These are phyloP conservation scores for Hericium erinaceus DNA, from an alignment of 768 basidiomycete species.

Conservation along the genomic window DNA sequence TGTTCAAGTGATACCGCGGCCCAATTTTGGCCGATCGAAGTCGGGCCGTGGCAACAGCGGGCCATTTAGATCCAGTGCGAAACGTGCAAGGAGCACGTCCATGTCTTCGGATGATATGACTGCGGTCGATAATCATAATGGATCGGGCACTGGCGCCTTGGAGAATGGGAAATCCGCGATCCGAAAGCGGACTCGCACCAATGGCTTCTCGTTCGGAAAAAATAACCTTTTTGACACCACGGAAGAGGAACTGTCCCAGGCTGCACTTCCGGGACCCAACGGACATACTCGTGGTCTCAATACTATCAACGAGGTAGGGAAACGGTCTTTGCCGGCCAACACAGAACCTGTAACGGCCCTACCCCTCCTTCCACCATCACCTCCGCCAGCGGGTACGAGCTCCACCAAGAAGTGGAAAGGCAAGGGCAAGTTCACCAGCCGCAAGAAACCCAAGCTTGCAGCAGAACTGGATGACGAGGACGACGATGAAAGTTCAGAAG, in stretches of 20 bases:
- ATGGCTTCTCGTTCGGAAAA: constrained; percentile 6
- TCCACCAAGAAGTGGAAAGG: constrained; percentile 19
- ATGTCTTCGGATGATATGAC: constrained; percentile 9
- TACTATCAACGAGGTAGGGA: background rate
- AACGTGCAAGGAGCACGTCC: constrained; percentile 14
- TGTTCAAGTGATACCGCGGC: constrained; percentile 4
- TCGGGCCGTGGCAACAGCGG: constrained; percentile 1
- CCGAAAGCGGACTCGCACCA: constrained; percentile 4
- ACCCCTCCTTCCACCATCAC: constrained; percentile 56
- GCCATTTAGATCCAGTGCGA: constrained; percentile 8
- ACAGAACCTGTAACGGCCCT: constrained; percentile 14
- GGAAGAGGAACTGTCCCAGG: constrained; percentile 3
- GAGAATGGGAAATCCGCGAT: constrained; percentile 4
- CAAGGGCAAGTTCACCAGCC: constrained; percentile 31
- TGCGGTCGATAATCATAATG: constrained; percentile 10
- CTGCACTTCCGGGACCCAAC: background rate
- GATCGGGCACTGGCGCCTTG: constrained; percentile 2
- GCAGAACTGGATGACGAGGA: constrained; percentile 15
- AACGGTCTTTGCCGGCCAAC: constrained; percentile 5
- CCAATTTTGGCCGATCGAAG: constrained; percentile 11
- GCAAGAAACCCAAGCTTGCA: constrained; percentile 43
- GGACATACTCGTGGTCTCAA: background rate
- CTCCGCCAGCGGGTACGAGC: constrained; percentile 33
- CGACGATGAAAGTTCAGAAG: constrained; percentile 17
- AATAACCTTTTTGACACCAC: constrained; percentile 6